phyloP scores from a whole-genome alignment of 2,329 filamentous ascomycete species.

The Botrytis byssoidea region DNA sequence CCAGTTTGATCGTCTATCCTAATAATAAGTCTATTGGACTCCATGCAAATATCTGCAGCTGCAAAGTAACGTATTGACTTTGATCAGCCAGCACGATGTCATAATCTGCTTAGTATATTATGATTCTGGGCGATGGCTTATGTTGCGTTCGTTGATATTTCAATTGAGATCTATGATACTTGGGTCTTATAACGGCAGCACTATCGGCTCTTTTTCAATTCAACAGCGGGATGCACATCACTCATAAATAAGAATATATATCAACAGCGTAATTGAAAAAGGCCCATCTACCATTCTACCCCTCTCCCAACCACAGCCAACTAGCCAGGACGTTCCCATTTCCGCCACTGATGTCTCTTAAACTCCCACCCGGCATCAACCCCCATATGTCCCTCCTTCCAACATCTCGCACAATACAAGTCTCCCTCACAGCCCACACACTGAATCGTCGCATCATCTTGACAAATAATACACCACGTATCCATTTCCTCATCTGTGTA shows the following conservation, averaged over 20 bases:
- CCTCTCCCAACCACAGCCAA: not conserved
- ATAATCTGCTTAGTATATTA: not conserved
- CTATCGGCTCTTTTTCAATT: no score
- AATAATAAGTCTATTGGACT: no score
- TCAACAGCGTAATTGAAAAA: no score
- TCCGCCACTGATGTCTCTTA: conserved; percentile 64
- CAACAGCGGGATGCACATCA: no score
- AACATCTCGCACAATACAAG: conserved; percentile 75
- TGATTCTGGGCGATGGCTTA: not conserved
- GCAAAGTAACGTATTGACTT: no score
- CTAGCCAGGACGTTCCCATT: conserved; percentile 47
- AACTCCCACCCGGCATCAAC: conserved; percentile 69
- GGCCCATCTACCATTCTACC: fast-evolving
- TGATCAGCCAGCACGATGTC: not conserved
- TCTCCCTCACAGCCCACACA: conserved; percentile 72
- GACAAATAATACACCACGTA: conserved; percentile 80
- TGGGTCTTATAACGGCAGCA: no score
- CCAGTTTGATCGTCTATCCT: not conserved
- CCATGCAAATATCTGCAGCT: no score
- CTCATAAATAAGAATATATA: no score
- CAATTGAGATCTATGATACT: not conserved
- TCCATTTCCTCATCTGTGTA: conserved; percentile 70
- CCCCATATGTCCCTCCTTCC: conserved; percentile 76
- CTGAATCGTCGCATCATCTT: conserved; percentile 70
- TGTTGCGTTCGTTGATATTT: not conserved